Percentiles rank a stretch among this genome's conserved stretches.
These are phyloP conservation scores for Boletus fagicola DNA, from an alignment of 768 basidiomycete species.

Conservation along the genomic window DNA sequence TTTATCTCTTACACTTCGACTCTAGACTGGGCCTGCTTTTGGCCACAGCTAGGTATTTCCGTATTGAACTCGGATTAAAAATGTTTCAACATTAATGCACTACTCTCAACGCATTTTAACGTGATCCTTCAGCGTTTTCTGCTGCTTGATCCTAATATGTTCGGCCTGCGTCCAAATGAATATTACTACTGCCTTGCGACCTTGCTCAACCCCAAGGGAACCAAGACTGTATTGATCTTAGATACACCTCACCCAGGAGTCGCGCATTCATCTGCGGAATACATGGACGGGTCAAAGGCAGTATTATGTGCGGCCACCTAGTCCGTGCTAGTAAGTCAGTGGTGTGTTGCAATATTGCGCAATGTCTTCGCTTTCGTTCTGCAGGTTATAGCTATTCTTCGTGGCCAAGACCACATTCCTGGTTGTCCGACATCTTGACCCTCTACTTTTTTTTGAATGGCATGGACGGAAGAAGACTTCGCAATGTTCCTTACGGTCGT, in stretches of 20 bases:
- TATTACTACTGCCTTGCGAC: background rate
- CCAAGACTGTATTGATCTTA: background rate
- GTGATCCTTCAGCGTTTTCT: background rate
- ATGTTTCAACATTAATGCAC: background rate
- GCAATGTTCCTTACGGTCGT: background rate
- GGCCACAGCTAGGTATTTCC: background rate
- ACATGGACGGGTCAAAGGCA: background rate
- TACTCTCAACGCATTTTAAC: background rate
- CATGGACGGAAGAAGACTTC: background rate
- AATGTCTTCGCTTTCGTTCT: background rate
- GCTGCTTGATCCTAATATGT: background rate
- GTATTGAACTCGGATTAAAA: background rate
- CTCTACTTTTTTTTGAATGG: background rate
- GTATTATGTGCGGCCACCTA: background rate
- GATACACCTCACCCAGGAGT: background rate
- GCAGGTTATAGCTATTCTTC: background rate
- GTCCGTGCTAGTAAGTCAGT: background rate
- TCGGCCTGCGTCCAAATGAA: background rate
- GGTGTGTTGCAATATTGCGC: background rate
- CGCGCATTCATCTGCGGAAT: too few species aligned
- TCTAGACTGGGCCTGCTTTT: constrained; percentile 6
- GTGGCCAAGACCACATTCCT: background rate
- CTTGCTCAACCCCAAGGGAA: background rate
- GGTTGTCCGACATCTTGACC: background rate
- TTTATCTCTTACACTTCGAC: constrained; percentile 7